A percentile compares a stretch with the other conserved stretches of the same genome.
Evolutionary conservation across 345 rosid species (phyloP).

Genomic region (Adansonia digitata): DNA sequence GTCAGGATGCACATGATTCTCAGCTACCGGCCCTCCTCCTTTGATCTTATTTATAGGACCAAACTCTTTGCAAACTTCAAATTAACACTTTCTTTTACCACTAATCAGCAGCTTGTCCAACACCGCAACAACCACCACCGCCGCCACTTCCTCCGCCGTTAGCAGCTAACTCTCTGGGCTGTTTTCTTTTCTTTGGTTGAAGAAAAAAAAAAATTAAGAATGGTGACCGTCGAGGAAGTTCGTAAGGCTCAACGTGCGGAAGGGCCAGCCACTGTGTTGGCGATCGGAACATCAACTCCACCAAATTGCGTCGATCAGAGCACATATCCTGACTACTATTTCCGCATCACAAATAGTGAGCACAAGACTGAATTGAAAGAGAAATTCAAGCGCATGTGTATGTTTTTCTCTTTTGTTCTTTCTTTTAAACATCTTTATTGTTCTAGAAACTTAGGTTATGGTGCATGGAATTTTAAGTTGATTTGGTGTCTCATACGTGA

Average conservation of each 20-base stretch:
- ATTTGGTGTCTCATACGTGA: not conserved
- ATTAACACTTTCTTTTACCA: not conserved
- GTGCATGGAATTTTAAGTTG: not conserved
- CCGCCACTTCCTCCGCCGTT: not conserved
- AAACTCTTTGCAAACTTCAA: not conserved
- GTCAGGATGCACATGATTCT: not conserved
- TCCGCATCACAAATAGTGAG: constrained; percentile 49
- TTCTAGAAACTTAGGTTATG: not conserved
- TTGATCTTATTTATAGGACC: not conserved
- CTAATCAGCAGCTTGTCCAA: not conserved
- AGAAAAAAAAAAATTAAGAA: not conserved
- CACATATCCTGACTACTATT: constrained; percentile 46
- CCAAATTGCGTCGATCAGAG: constrained; percentile 37
- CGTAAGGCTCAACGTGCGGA: constrained; percentile 18
- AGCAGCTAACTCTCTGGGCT: not conserved
- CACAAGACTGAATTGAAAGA: constrained; percentile 46
- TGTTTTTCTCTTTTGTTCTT: not conserved
- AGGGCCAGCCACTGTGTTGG: constrained; percentile 18
- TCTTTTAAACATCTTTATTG: not conserved
- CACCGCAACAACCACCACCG: not conserved
- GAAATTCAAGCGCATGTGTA: constrained; percentile 63
- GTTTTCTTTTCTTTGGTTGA: not conserved
- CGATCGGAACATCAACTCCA: constrained; percentile 47
- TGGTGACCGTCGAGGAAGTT: constrained; percentile 14
- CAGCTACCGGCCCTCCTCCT: not conserved